phyloP scores from a whole-genome alignment of 306 rosid species.

The Senna tora region DNA sequence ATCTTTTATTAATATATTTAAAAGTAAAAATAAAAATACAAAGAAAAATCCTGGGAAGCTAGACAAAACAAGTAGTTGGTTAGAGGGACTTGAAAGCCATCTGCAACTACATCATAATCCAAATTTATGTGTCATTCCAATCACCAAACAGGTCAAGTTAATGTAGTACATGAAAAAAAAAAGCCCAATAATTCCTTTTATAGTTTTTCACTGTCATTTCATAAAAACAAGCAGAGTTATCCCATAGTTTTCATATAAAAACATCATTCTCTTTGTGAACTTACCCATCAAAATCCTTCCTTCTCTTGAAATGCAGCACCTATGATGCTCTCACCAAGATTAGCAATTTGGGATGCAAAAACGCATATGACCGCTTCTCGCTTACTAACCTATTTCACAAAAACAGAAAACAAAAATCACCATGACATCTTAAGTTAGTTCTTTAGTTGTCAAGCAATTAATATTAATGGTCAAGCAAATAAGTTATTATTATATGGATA shows the following conservation, averaged over 20 bases:
- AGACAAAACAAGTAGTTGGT: too few relatives aligned
- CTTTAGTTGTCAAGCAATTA: constrained; percentile 14
- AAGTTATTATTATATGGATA: not conserved
- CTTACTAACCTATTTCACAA: constrained; percentile 56
- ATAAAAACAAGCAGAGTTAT: constrained; percentile 17
- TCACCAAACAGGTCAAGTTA: too few relatives aligned
- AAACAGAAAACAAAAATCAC: constrained; percentile 20
- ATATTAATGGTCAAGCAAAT: constrained; percentile 7
- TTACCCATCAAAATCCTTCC: constrained; percentile 94
- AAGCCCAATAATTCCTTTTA: too few relatives aligned
- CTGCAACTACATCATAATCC: too few relatives aligned
- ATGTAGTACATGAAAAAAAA: too few relatives aligned
- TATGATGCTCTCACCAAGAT: constrained; percentile 93
- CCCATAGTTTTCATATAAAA: not conserved
- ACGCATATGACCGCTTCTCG: constrained; percentile 77
- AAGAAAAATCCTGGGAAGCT: too few relatives aligned
- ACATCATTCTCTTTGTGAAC: constrained; percentile 26
- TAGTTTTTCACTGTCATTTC: too few relatives aligned
- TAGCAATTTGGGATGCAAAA: constrained; percentile 94
- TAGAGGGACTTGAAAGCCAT: too few relatives aligned
- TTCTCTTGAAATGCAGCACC: constrained; percentile 94
- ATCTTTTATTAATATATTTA: too few relatives aligned
- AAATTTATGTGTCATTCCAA: too few relatives aligned
- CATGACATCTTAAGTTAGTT: not conserved
- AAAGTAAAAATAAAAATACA: too few relatives aligned